Evolutionary conservation across 2,329 filamentous ascomycete genomes (phyloP).

Genomic region (Cordyceps tenuipes): DNA sequence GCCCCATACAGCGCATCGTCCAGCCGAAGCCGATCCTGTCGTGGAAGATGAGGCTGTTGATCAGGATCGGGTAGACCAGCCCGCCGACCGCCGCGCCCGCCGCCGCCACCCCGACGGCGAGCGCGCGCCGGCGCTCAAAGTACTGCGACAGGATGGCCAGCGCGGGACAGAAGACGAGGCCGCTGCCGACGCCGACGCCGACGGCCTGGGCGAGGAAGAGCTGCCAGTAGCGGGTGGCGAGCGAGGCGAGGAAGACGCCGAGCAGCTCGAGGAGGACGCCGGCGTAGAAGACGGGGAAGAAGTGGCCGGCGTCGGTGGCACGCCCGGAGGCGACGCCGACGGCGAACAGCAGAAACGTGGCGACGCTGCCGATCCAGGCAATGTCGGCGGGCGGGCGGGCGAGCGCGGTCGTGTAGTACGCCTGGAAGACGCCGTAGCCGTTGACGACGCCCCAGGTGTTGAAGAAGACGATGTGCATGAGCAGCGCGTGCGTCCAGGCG

Average conservation of each 20-base stretch:
- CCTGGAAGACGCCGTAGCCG: slow-evolving; percentile 37
- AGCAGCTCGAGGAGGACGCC: slow-evolving; percentile 32
- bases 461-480: slow-evolving; percentile 33
- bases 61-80: slow-evolving; percentile 42
- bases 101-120: slow-evolving; percentile 52
- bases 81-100: slow-evolving; percentile 49
- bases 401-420: slow-evolving; percentile 32
- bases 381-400: slow-evolving; percentile 27
- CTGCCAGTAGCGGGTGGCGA: slow-evolving; percentile 38
- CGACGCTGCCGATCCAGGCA: slow-evolving; percentile 37
- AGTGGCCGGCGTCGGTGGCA: slow-evolving; percentile 36
- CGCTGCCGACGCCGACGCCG: slow-evolving; percentile 42
- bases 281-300: slow-evolving; percentile 28
- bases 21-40: slow-evolving; percentile 44
- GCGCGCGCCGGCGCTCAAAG: slow-evolving; percentile 44
- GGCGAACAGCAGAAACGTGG: slow-evolving; percentile 34
- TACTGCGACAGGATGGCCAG: slow-evolving; percentile 56
- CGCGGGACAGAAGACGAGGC: slow-evolving; percentile 48
- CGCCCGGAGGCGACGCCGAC: slow-evolving; percentile 34
- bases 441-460: slow-evolving; percentile 40
- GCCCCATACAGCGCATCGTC: slow-evolving; percentile 41
- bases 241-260: slow-evolving; percentile 37
- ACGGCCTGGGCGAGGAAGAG: slow-evolving; percentile 41
- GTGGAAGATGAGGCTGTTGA: slow-evolving; percentile 35
- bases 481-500: slow-evolving; percentile 25